Base-by-base conservation (phyloP, 2,329 filamentous ascomycete genomes). In the Paracorniculantispora psalliotae region DNA sequence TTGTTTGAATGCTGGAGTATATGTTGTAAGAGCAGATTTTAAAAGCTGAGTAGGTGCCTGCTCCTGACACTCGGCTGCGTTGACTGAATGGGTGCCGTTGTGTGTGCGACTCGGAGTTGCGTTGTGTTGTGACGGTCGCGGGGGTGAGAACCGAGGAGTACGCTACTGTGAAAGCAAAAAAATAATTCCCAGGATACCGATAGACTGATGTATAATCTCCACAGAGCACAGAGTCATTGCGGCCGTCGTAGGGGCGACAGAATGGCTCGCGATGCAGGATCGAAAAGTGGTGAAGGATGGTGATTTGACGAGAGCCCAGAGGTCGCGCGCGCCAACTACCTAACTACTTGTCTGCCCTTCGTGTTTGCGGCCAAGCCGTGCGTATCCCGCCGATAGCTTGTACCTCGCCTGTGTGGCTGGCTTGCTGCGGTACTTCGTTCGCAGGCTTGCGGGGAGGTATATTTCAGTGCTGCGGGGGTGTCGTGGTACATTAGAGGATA, bases 1-100 rank as follows among this genome's bases (percentile, higher is more conserved):
- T 69, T 66, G 63, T 63, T 64, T 37, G 57, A 48, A 57, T 13
- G 19, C 30, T 41, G 21, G 17, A 25, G 1, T 2, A n/a, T n/a
- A 12, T 33, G 6, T 10, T 23, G 9, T 48, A n/a, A 23, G 43
- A 41, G 33, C 9, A 49, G 12, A 49, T 4, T 9, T 10, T 13
- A 26, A 44, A n/a, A 41, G 30, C 43, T 19, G 28, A n/a, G 28
- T 25, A 41, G 23, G 44, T 49, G 30, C 25, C 44, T 25, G 19
- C 12, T 49, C 9, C 23, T 12, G 41, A 48, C 9, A 15, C 13
- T 12, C 26, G 26, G n/a, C 17, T 39, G 39, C 51, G 64, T 48
- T 57, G 50, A 37, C 37, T 37, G 59, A 53, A 57, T 57, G 62
- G 51, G 47, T 50, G 30, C 8, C 44, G 21, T 43, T 37, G 15